Percentiles rank a stretch among this genome's conserved stretches.
Evolutionary conservation across 352 stramenopile species (phyloP).

Genomic region (Elongisporangium anandrum): DNA sequence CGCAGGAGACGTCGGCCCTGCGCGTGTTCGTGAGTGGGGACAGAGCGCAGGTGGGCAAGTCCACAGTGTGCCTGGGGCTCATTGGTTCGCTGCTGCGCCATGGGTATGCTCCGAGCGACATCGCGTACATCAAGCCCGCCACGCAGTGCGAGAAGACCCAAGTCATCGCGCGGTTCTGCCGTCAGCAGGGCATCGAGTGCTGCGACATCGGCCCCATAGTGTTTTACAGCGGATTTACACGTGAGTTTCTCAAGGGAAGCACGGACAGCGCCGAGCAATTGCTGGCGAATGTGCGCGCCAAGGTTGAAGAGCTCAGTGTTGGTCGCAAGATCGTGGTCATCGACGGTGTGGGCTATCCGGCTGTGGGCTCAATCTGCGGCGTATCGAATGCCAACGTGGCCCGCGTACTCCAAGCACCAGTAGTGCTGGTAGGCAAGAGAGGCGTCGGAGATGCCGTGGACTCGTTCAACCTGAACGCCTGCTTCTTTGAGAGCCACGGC

Average conservation of each 20-base stretch:
- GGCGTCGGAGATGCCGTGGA: conserved; percentile 97
- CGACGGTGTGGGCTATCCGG: conserved; percentile 97
- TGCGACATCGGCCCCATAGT: conserved; percentile 93
- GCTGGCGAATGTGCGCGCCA: conserved; percentile 72
- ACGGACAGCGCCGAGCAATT: conserved; percentile 83
- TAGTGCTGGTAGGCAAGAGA: conserved; percentile 93
- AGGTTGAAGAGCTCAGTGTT: conserved; percentile 85
- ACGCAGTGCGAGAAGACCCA: conserved; percentile 96
- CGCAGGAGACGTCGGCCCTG: conserved; percentile 17
- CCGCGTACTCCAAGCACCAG: conserved; percentile 55
- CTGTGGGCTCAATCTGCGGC: conserved; percentile 77
- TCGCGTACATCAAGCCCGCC: conserved; percentile 98
- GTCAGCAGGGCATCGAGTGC: conserved; percentile 81
- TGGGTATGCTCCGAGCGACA: conserved; percentile 53
- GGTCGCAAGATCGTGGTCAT: conserved; percentile 93
- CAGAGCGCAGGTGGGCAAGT: conserved; percentile 94
- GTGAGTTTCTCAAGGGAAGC: conserved; percentile 92
- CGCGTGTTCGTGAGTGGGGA: conserved; percentile 76
- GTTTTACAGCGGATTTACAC: conserved; percentile 96
- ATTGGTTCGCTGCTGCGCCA: conserved; percentile 85
- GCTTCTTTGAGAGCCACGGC: conserved; percentile 89
- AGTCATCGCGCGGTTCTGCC: conserved; percentile 92
- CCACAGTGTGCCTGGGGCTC: conserved; percentile 93
- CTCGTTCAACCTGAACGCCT: conserved; percentile 96
- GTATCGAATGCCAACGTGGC: conserved; percentile 78